Evolutionary conservation across 1,284 basidiomycete species (phyloP), one percentile per base, ranked within the genome.

Genomic region (Chalciporus sp.): DNA sequence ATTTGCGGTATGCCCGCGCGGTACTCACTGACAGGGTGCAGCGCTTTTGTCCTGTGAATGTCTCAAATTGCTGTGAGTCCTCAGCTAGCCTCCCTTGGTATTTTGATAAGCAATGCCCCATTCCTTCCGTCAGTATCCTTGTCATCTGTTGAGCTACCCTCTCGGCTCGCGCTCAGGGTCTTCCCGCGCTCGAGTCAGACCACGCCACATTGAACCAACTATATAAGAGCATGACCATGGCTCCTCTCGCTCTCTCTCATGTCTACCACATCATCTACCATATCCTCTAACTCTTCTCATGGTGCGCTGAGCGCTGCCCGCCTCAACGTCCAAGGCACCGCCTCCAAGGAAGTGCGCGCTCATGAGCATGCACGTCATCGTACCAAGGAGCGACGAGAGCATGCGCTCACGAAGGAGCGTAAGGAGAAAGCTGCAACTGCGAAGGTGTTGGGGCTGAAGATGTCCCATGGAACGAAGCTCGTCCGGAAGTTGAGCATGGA

Each of bases 281-380:
- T 58, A 43, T 47, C 69, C 19, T 62, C 57, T 31, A 42, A 40
- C 40, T 35, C 56, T 33, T 31, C 50, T 45, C 49, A 70, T 66
- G 69, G 67, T 31, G 41, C 55, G 17, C 45, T 43, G 39, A 47
- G 31, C 43, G 42, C 7, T 19, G 8, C 55, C 44, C 53, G 56
- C 39, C 29, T 67, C 45, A 63, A 58, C 43, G n/a, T 37, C 35
- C 61, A 59, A 49, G 54, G 50, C 17, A 11, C 42, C 4, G 45
- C 7, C 33, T 41, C 53, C 35, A 69, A 69, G 37, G 67, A 72
- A 43, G 62, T 62, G 37, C 67, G 67, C 17, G 70, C 67, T 17
- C 60, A 54, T 11, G 70, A 71, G 51, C 69, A 66, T 28, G 67
- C 69, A 3, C 70, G 70, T 49, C 70, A 69, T 35, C 67, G 60